Conservation (phyloP, 75 land plant species). For the Gnetum montanum region DNA sequence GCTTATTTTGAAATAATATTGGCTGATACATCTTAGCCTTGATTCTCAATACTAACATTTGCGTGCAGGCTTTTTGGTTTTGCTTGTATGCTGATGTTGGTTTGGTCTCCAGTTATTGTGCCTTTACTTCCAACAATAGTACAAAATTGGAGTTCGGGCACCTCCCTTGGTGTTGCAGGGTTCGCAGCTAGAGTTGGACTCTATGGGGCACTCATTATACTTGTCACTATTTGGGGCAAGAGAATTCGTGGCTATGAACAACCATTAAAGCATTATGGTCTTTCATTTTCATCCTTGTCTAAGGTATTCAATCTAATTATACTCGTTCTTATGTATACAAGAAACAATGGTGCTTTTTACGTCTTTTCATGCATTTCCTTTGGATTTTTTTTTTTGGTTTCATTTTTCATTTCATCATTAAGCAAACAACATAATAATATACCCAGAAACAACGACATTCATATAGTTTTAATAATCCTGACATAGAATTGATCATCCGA, state of each 20-base stretch:
- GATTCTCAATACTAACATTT: constrained; percentile 1
- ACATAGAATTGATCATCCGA: too few species aligned
- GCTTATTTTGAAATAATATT: not conserved
- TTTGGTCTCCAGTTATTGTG: constrained; percentile 86
- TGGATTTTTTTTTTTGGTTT: too few species aligned
- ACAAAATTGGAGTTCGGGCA: constrained; percentile 57
- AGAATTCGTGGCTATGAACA: constrained; percentile 81
- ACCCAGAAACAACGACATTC: too few species aligned
- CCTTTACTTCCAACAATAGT: constrained; percentile 79
- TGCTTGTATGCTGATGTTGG: constrained; percentile 58
- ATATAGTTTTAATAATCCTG: too few species aligned
- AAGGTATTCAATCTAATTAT: constrained; percentile 7
- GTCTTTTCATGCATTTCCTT: too few species aligned
- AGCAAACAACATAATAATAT: too few species aligned
- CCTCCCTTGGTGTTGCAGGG: constrained; percentile 45
- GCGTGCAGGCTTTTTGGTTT: constrained; percentile 76
- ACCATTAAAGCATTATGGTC: constrained; percentile 72
- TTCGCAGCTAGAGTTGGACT: constrained; percentile 62
- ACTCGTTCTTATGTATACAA: not conserved
- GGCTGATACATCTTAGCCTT: constrained; percentile 4
- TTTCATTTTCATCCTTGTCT: constrained; percentile 21
- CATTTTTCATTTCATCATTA: too few species aligned
- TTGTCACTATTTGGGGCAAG: constrained; percentile 81
- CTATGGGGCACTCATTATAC: constrained; percentile 57
- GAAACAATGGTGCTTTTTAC: too few species aligned